Percentiles rank a stretch among this genome's conserved stretches.
These are phyloP conservation scores for Starmerella bombicola DNA, from an alignment of 805 yeast genomes.

Conservation along the genomic window DNA sequence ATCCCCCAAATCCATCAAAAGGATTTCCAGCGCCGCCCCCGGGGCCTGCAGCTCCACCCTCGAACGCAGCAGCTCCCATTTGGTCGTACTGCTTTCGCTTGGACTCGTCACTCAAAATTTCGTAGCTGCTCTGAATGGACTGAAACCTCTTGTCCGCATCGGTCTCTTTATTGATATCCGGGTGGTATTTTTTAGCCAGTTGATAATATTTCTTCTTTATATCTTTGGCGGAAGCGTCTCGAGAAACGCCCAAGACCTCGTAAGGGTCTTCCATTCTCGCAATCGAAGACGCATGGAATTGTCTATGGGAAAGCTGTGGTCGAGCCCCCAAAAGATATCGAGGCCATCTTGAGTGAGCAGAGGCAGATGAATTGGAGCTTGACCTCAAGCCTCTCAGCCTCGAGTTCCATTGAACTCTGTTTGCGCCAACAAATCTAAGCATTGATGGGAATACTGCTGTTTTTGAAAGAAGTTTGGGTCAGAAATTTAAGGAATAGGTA, in stretches of 20 bases:
- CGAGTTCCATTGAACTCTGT: not conserved
- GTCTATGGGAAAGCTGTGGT: not conserved
- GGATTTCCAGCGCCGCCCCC: slow-evolving; percentile 36
- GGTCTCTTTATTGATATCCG: slow-evolving; percentile 87
- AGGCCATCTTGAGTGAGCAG: not conserved
- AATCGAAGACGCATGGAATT: slow-evolving; percentile 14
- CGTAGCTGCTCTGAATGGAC: slow-evolving; percentile 88
- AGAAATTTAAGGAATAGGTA: too few relatives aligned
- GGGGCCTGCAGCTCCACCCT: slow-evolving; percentile 39
- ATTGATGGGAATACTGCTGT: too few relatives aligned
- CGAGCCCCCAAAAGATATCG: not conserved
- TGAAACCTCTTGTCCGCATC: slow-evolving; percentile 85
- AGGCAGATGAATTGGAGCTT: not conserved
- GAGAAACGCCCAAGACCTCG: slow-evolving; percentile 63
- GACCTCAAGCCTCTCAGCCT: not conserved
- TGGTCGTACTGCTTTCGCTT: slow-evolving; percentile 86
- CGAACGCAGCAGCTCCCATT: slow-evolving; percentile 77
- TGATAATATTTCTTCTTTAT: slow-evolving; percentile 91
- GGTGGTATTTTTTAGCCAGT: slow-evolving; percentile 87
- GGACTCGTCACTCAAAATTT: slow-evolving; percentile 69
- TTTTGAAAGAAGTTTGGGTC: too few relatives aligned
- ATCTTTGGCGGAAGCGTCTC: slow-evolving; percentile 59
- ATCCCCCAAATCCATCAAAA: slow-evolving; percentile 28
- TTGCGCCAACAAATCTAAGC: not conserved
- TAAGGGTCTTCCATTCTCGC: slow-evolving; percentile 56